Conservation (phyloP, 345 rosid species). For the Abelmoschus esculentus region DNA sequence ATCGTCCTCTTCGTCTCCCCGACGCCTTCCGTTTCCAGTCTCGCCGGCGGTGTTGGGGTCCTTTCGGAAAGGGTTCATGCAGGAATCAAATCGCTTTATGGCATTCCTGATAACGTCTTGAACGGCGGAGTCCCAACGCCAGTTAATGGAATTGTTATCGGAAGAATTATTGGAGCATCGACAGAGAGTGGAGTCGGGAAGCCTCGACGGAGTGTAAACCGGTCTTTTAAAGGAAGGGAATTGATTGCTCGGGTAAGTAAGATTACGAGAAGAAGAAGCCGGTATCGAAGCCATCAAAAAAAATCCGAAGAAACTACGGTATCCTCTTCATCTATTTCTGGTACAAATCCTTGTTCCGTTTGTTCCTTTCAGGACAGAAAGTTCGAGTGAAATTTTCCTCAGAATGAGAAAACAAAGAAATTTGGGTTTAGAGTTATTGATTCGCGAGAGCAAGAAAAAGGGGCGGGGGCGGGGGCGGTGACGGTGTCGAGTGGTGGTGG, state of each 20-base stretch:
- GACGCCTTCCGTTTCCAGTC: neutral
- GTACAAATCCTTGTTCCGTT: neutral
- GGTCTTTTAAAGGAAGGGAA: constrained; percentile 27
- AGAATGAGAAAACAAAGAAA: neutral
- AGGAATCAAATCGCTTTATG: constrained; percentile 49
- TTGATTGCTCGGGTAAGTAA: constrained; percentile 28
- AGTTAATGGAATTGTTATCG: constrained; percentile 17
- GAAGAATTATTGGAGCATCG: constrained; percentile 39
- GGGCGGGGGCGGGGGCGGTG: too few relatives aligned
- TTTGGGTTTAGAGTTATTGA: too few relatives aligned
- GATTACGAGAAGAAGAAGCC: constrained; percentile 36
- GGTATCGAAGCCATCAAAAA: constrained; percentile 51
- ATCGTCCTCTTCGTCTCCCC: constrained; percentile 21
- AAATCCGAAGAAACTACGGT: neutral
- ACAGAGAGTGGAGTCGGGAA: constrained; percentile 35
- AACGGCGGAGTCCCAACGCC: constrained; percentile 55
- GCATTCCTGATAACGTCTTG: constrained; percentile 45
- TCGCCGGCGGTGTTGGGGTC: constrained; percentile 9
- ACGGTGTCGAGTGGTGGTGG: too few relatives aligned
- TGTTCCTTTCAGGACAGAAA: neutral
- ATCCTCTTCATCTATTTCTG: neutral
- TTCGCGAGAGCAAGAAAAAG: too few relatives aligned
- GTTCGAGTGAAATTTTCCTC: neutral
- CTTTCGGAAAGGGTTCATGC: constrained; percentile 22
- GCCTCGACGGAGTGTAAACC: constrained; percentile 27